Evolutionary conservation across 2,329 filamentous ascomycete genomes (phyloP), one percentile per base, ranked within the genome.

Genomic region (Chalara sp.): DNA sequence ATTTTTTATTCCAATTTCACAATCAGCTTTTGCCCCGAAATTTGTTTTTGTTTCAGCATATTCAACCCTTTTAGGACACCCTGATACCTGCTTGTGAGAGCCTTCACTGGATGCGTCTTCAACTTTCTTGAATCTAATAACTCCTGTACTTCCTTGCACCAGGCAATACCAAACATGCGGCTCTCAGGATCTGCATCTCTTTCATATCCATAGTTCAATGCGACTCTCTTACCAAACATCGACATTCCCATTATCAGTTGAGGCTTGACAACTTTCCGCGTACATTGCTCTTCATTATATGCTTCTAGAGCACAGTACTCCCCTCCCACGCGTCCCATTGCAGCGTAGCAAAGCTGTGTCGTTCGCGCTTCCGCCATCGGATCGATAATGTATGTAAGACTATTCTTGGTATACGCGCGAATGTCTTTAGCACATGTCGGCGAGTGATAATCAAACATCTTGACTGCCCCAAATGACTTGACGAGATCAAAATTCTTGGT

Each of bases 361-460:
- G 65, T 65, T 13, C 57, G 39, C 1, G 54, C 51, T 29, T 63
- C 57, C 0, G 68, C 57, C 43, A 74, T 62, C 45, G 63, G 68
- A 57, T 75, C 72, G 0, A 76, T 51, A 1, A 60, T 67, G 45
- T 68, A 67, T 0, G 49, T 50, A 1, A 76, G 64, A 2, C 44
- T 51, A 59, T 71, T 68, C 1, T 59, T 52, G 1, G 72, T 75
- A 53, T 69, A 67, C 3, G 47, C 52, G 1, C 61, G 58, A 47
- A 76, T 71, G 7, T 68, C 63, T 1, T 53, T 55, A 8, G 53
- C 66, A 52, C 66, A 70, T 3, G 55, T 59, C 0, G 65, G 53
- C 2, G 50, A 54, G 42, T 56, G 52, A 53, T 72, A 75, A 60
- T 76, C 70, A 53, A 74, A 75, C 2, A 58, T 65, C 7, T 59